phyloP scores from a whole-genome alignment of 495 filamentous ascomycete species.

The Lasiosphaeria ovina region DNA sequence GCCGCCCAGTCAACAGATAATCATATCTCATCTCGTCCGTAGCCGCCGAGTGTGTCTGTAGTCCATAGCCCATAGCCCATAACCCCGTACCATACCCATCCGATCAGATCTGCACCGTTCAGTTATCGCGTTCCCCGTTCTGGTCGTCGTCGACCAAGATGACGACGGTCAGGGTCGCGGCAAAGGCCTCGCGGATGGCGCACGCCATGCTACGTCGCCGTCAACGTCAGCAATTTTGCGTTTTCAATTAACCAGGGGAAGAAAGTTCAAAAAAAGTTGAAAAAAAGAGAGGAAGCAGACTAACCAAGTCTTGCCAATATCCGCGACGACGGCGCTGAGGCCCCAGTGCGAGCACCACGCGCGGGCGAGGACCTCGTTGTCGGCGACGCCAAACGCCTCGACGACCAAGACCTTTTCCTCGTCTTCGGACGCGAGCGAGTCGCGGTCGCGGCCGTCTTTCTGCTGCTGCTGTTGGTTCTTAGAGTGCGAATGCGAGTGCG shows the following conservation, averaged over 20 bases:
- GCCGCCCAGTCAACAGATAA: too few relatives aligned
- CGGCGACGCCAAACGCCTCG: constrained; percentile 65
- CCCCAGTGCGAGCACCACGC: constrained; percentile 74
- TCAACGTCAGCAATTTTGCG: not conserved
- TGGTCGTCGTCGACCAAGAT: constrained; percentile 52
- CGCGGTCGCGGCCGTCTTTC: constrained; percentile 3
- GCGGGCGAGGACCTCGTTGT: constrained; percentile 71
- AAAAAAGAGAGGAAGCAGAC: constrained; percentile 23
- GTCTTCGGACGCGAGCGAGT: constrained; percentile 23
- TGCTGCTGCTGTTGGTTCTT: too few relatives aligned
- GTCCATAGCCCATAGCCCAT: too few relatives aligned
- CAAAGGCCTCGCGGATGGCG: constrained; percentile 68
- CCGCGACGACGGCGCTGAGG: constrained; percentile 62
- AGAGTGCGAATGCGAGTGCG: too few relatives aligned
- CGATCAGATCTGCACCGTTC: not conserved
- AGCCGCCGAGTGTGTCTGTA: too few relatives aligned
- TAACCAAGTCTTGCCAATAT: constrained; percentile 64
- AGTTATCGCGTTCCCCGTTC: constrained; percentile 12
- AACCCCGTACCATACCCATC: too few relatives aligned
- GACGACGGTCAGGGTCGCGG: constrained; percentile 65
- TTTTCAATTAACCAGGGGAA: not conserved
- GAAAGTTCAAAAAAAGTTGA: not conserved
- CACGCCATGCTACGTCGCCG: constrained; percentile 55
- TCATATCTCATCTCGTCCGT: too few relatives aligned
- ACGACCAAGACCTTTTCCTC: constrained; percentile 64